A percentile compares a stretch with the other conserved stretches of the same genome.
Evolutionary conservation across 768 basidiomycete species (phyloP).

Genomic region (Stropharia rugosoannulata): DNA sequence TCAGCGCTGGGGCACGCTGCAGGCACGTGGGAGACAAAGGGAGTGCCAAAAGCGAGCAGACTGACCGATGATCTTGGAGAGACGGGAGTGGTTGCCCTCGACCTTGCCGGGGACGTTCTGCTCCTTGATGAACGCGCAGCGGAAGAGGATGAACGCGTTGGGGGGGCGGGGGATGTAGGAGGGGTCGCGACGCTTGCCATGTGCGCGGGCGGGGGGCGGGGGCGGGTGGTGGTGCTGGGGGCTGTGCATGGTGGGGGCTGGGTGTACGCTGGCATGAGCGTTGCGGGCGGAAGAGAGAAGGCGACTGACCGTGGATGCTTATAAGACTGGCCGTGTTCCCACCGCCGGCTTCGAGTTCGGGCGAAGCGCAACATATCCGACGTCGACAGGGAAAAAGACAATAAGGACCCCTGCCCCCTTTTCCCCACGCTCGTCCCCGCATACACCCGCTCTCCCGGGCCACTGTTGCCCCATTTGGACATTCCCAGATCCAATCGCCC

Average conservation of each 20-base stretch:
- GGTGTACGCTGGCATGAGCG: no score
- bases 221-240: neutral
- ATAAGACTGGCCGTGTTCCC: conserved; percentile 34
- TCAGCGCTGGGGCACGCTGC: no score
- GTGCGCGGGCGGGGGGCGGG: conserved; percentile 39
- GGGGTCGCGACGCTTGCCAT: conserved; percentile 65
- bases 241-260: no score
- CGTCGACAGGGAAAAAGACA: conserved; percentile 29
- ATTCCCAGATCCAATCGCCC: no score
- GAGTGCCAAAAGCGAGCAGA: conserved; percentile 5
- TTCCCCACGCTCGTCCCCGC: conserved; percentile 21
- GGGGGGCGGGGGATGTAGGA: conserved; percentile 82
- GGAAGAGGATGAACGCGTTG: conserved; percentile 85
- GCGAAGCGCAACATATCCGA: conserved; percentile 33
- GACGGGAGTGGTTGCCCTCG: conserved; percentile 76
- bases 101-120: conserved; percentile 75
- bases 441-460: conserved; percentile 10
- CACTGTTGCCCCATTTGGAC: no score
- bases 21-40: no score
- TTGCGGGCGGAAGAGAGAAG: conserved; percentile 8
- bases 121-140: conserved; percentile 73
- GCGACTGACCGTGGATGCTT: conserved; percentile 20
- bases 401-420: conserved; percentile 25
- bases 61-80: conserved; percentile 81
- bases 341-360: conserved; percentile 29